A percentile compares a stretch with the other conserved stretches of the same genome.
phyloP scores from a whole-genome alignment of 2,329 filamentous ascomycete genomes.

The Colletotrichum navitas region DNA sequence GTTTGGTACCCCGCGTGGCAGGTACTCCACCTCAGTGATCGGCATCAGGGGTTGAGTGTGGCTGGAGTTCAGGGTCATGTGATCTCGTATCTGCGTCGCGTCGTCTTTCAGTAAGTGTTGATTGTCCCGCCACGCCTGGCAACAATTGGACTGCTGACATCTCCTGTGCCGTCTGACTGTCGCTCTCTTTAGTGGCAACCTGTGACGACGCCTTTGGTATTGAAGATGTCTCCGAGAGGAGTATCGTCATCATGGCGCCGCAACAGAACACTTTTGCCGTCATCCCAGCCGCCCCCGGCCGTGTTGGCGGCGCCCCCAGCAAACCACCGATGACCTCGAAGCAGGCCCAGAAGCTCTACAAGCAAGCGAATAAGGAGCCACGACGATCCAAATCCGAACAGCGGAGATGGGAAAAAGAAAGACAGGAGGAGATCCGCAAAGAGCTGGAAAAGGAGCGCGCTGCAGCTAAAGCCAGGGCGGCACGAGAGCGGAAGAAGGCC shows the following conservation, averaged over 20 bases:
- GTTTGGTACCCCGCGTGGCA: constrained; percentile 39
- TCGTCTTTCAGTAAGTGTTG: constrained; percentile 12
- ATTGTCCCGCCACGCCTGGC: constrained; percentile 30
- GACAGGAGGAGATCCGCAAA: constrained; percentile 65
- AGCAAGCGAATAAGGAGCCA: constrained; percentile 52
- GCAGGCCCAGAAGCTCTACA: constrained; percentile 56
- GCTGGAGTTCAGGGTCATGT: constrained; percentile 2
- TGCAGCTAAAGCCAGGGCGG: constrained; percentile 61
- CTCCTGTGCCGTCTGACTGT: background rate
- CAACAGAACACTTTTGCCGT: constrained; percentile 60
- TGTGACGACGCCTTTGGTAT: background rate
- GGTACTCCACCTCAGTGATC: background rate
- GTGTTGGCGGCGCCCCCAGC: constrained; percentile 41
- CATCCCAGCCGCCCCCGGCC: constrained; percentile 52
- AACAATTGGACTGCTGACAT: background rate
- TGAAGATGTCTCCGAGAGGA: constrained; percentile 27
- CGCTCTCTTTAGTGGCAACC: background rate
- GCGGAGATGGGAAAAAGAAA: constrained; percentile 56
- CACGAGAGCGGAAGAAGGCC: constrained; percentile 67
- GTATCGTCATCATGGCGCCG: constrained; percentile 49
- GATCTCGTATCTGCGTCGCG: constrained; percentile 30
- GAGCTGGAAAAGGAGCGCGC: constrained; percentile 65
- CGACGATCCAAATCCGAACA: constrained; percentile 59
- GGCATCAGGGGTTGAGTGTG: constrained; percentile 7
- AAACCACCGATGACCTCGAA: constrained; percentile 57